These are phyloP conservation scores for Metarhizium album DNA, from an alignment of 2,329 filamentous ascomycete species.

Conservation along the genomic window DNA sequence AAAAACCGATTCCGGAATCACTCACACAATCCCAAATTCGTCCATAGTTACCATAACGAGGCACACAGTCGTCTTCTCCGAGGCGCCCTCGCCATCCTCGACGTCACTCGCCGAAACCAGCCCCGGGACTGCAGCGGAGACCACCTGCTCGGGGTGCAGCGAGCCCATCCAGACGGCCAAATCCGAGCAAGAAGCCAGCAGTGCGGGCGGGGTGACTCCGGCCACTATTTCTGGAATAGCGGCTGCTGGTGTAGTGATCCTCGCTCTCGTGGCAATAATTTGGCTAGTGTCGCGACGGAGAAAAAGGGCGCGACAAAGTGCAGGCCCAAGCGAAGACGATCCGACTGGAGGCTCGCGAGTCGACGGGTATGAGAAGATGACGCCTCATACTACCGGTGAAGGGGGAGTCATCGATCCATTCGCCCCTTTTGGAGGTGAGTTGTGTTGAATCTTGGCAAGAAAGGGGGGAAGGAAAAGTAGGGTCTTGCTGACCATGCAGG, in stretches of 20 bases:
- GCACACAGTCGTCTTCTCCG: conserved; percentile 21
- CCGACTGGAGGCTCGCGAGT: not conserved
- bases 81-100: conserved; percentile 13
- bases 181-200: not conserved
- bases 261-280: conserved; percentile 16
- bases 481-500: conserved; percentile 14
- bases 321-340: conserved; percentile 7
- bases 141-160: not conserved
- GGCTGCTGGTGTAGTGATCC: conserved; percentile 17
- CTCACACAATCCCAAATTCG: conserved; percentile 24
- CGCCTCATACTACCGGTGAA: conserved; percentile 16
- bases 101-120: not conserved
- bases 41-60: conserved; percentile 23
- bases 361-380: conserved; percentile 9
- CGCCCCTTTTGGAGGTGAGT: conserved; percentile 34
- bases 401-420: conserved; percentile 23
- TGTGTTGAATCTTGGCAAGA: not conserved
- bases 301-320: conserved; percentile 5
- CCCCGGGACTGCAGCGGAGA: not conserved
- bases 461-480: not conserved
- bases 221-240: conserved; percentile 24
- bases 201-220: conserved; percentile 11
- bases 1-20: conserved; percentile 26
- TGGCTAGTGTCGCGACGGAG: conserved; percentile 11
- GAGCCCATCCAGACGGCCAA: not conserved